phyloP scores from a whole-genome alignment of 139 green algal genomes.

The Tetratostichococcus sp. region DNA sequence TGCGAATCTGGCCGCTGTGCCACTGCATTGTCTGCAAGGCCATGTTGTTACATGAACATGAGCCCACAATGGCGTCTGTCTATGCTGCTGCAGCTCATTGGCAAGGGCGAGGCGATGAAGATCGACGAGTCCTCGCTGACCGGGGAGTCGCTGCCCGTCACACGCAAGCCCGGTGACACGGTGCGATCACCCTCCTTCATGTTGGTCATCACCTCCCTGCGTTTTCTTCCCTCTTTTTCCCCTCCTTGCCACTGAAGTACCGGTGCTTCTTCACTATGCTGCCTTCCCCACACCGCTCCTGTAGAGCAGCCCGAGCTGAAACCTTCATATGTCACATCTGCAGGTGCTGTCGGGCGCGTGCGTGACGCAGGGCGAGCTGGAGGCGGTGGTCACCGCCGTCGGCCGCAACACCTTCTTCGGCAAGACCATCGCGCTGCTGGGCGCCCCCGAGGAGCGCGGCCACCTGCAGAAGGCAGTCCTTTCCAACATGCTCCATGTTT shows the following conservation, averaged over 20 bases:
- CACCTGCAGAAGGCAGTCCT: slow-evolving; percentile 46
- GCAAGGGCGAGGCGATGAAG: slow-evolving; percentile 23
- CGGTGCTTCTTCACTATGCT: too few relatives aligned
- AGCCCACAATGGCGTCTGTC: too few relatives aligned
- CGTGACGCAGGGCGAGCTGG: slow-evolving; percentile 40
- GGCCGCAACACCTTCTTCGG: slow-evolving; percentile 49
- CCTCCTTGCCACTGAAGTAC: too few relatives aligned
- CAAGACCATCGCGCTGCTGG: slow-evolving; percentile 37
- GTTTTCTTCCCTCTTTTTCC: too few relatives aligned
- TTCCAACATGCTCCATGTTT: too few relatives aligned
- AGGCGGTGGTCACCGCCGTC: slow-evolving; percentile 29
- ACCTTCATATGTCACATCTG: too few relatives aligned
- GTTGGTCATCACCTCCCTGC: too few relatives aligned
- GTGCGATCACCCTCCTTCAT: background rate
- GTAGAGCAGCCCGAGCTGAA: too few relatives aligned
- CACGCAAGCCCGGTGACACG: slow-evolving; percentile 15
- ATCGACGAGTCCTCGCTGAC: slow-evolving; percentile 34
- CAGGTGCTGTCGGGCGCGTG: slow-evolving; percentile 40
- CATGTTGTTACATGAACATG: background rate
- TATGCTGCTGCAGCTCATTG: slow-evolving; percentile 20
- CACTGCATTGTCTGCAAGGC: too few relatives aligned
- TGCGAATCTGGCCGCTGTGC: too few relatives aligned
- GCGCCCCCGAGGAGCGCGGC: slow-evolving; percentile 12
- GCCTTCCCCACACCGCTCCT: too few relatives aligned
- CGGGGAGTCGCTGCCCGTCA: slow-evolving; percentile 33